These are phyloP conservation scores for Candida vaughaniae DNA, from an alignment of 805 yeast species.

Conservation along the genomic window DNA sequence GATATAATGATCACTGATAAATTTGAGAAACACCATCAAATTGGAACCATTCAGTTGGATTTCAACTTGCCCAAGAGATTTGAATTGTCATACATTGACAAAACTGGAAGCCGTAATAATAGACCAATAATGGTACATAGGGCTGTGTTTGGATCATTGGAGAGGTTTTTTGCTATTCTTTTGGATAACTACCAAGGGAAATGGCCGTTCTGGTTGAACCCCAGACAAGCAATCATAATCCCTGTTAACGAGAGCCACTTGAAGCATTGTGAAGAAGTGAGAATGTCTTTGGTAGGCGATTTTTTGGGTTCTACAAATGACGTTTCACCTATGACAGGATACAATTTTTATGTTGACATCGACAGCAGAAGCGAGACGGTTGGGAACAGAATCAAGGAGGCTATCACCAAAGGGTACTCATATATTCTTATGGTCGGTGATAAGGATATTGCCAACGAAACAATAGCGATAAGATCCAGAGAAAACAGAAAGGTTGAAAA, in stretches of 20 bases:
- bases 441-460: conserved; percentile 61
- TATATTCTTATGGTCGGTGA: conserved; percentile 88
- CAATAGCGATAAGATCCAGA: conserved; percentile 63
- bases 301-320: conserved; percentile 20
- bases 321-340: conserved; percentile 57
- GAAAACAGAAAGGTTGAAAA: conserved; percentile 45
- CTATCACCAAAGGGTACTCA: conserved; percentile 69
- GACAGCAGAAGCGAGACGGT: conserved; percentile 76
- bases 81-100: conserved; percentile 61
- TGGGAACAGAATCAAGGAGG: conserved; percentile 78
- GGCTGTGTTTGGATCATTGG: conserved; percentile 93
- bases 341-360: conserved; percentile 70
- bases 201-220: conserved; percentile 98
- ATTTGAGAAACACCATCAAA: conserved; percentile 80
- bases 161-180: conserved; percentile 85
- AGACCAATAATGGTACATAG: conserved; percentile 94
- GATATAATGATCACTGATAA: conserved; percentile 83
- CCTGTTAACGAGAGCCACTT: conserved; percentile 71
- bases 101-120: conserved; percentile 48
- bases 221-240: conserved; percentile 81
- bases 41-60: conserved; percentile 93
- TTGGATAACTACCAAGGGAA: conserved; percentile 88
- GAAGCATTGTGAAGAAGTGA: conserved; percentile 52
- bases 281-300: conserved; percentile 47
- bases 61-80: conserved; percentile 91